Evolutionary conservation across 768 basidiomycete genomes (phyloP).

Genomic region (Leucocoprinus leucothites): DNA sequence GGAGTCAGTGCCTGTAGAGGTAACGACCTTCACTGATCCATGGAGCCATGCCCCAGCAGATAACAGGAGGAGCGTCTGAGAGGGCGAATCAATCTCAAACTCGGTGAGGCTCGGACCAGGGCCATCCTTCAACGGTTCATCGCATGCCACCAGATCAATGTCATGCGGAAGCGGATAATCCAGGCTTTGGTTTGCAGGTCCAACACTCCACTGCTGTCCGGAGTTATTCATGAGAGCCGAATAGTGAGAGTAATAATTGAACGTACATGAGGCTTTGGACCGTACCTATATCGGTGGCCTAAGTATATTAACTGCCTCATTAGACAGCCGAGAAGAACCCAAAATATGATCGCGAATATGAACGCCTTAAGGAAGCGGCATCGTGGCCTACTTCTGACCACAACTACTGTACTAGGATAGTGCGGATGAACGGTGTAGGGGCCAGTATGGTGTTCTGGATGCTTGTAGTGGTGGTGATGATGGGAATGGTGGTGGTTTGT

Average conservation of each 20-base stretch:
- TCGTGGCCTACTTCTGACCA: background rate
- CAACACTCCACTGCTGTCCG: constrained; percentile 5
- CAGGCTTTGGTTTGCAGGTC: background rate
- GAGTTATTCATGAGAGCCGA: background rate
- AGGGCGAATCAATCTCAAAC: background rate
- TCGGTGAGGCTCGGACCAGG: background rate
- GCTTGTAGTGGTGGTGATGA: background rate
- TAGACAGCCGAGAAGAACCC: background rate
- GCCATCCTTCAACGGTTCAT: constrained; percentile 5
- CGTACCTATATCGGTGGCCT: background rate
- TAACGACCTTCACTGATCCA: constrained; percentile 4
- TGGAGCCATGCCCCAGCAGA: background rate
- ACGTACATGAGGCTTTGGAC: constrained; percentile 4
- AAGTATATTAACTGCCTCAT: background rate
- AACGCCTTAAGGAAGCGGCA: constrained; percentile 2
- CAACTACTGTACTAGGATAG: background rate
- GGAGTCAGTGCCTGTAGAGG: background rate
- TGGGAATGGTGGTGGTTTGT: background rate
- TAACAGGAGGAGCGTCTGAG: constrained; percentile 1
- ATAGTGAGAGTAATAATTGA: background rate
- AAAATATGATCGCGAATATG: background rate
- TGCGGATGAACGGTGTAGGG: constrained; percentile 1
- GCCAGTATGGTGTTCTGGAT: background rate
- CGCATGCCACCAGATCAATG: background rate
- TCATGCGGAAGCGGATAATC: constrained; percentile 5